Base-by-base conservation (phyloP, 2,329 filamentous ascomycete genomes). In the Aschersonia sp. region DNA sequence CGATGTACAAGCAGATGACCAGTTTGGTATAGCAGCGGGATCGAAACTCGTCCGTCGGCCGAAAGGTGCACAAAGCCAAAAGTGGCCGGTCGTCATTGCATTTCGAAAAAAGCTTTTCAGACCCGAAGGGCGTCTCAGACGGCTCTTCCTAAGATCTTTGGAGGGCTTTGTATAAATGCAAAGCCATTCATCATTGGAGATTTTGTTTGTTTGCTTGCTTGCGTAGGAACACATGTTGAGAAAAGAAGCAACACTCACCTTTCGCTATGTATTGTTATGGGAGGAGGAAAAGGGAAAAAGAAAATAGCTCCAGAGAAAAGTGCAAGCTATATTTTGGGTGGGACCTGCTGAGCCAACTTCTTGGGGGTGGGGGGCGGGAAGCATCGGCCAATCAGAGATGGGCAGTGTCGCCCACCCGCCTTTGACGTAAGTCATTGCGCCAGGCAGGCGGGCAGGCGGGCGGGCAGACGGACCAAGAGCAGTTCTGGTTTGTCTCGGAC, bases 121-220 rank as follows among this genome's bases (percentile, higher is more conserved):
- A 46, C 47, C 55, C 55, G 57, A 57, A 49, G 54, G 56, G 59
- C 55, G 53, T 69, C 66, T 69, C 58, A 69, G 64, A 69, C 66
- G 66, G 66, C 66, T 69, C 66, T 69, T 69, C 66, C 66, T 69
- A 60, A 57, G 60, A 14, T 54, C 53, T 51, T 55, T 56, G 53
- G 52, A 58, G 65, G 65, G 64, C 64, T 64, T 57, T 49, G 39
- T 44, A 4, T 56, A 64, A 57, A 52, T 59, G 56, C 55, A 57
- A 52, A 58, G 58, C 56, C 66, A 66, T 68, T 68, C 66, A 68
- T 42, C 22, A 14, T 53, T 57, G 11, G 49, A 49, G 57, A 49
- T 49, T 48, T 46, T 10, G 22, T 22, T 22, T n/a, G n/a, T n/a
- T 14, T 22, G 22, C 22, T 22, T 22, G 22, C 22, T 22, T 22